Base-by-base conservation (phyloP, 83 land plant genomes). In the Thuja plicata region DNA sequence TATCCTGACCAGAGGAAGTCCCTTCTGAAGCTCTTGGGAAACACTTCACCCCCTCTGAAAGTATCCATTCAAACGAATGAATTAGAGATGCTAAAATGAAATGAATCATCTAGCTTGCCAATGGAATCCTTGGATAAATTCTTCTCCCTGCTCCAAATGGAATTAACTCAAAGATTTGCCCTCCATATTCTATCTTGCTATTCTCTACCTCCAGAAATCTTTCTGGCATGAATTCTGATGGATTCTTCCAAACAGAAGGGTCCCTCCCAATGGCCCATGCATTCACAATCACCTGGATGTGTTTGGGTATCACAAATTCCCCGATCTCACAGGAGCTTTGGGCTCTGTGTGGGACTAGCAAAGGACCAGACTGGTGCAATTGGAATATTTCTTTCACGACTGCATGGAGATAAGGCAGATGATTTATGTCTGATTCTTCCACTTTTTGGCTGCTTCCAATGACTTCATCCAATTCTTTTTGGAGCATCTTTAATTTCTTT, bases 81-180 rank as follows among this genome's bases (percentile, higher is more conserved):
- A 88, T 48, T 2, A 88, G 3, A 24, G 32, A 24, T 7, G 88
- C 89, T 43, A 88, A 32, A 8, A 27, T 38, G 3, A 88, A 13
- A 30, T 41, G 46, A 40, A 88, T 17, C 89, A 34, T 32, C 13
- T 87, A 32, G 9, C 71, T 73, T 11, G 81, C 93, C 62, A 92
- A 88, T 24, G 32, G 66, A 83, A 88, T 37, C 43, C 91, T 91
- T 3, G 88, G 88, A 48, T 91, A 92, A 54, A 89, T 88, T 74
- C 93, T 76, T 17, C 93, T 83, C 8, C 93, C 93, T 27, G 93
- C 88, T 43, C 93, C 91, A 24, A 92, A 92, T 1, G 93, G 93
- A 2, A 88, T 86, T 17, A 88, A 71, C 71, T 71, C 52, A 37
- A 87, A 86, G 54, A 90, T 76, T 37, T 46, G 54, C 0, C 93